A percentile compares a stretch with the other conserved stretches of the same genome.
Conservation (phyloP, 345 rosid genomes). For the thale cress (Arabidopsis thaliana) region DNA sequence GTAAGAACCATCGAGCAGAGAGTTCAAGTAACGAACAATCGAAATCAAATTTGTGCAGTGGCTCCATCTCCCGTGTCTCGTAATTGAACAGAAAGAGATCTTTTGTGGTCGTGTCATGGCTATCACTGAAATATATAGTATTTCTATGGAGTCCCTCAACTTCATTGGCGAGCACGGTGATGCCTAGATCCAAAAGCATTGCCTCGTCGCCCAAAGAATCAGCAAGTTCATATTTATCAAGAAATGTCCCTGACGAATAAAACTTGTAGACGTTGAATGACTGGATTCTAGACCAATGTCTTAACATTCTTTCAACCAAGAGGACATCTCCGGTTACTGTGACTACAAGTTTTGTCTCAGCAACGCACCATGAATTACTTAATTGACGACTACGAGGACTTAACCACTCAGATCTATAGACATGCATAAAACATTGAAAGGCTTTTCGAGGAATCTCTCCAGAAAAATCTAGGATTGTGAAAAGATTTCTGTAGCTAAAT, state of each 20-base stretch:
- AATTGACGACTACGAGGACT: too few relatives aligned
- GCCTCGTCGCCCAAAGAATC: not conserved
- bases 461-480: not conserved
- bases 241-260: too few relatives aligned
- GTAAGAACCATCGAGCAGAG: conserved; percentile 3
- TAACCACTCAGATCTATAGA: too few relatives aligned
- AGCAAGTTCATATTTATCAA: too few relatives aligned
- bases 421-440: too few relatives aligned
- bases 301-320: not conserved
- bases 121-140: not conserved
- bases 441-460: not conserved
- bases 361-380: not conserved
- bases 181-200: not conserved
- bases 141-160: not conserved
- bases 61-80: not conserved
- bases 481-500: not conserved
- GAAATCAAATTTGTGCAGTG: not conserved
- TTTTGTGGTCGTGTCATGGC: not conserved
- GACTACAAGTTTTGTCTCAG: not conserved
- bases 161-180: not conserved
- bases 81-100: not conserved
- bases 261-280: too few relatives aligned
- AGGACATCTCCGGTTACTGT: conserved; percentile 1
- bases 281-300: too few relatives aligned
- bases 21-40: not conserved